Evolutionary conservation across 139 green algal genomes (phyloP), one percentile per base, ranked within the genome.

Genomic region (Chlamydomonas sp.): DNA sequence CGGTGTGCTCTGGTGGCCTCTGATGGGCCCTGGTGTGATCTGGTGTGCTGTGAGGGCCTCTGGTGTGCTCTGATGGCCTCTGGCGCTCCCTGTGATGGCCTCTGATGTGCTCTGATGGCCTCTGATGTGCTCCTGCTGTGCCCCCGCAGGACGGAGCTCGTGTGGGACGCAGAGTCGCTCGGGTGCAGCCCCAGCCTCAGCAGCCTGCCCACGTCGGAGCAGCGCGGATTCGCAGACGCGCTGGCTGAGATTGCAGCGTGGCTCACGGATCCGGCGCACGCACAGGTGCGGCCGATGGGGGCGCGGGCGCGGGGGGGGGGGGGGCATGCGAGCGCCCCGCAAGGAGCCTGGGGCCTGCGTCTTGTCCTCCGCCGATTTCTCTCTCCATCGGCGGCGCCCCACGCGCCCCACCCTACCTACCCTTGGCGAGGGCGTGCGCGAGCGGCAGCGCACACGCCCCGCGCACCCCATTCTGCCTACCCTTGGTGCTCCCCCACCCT

Each of bases 101-200:
- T n/a, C n/a, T n/a, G n/a, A n/a, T n/a, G n/a, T n/a, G n/a, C n/a
- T n/a, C n/a, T n/a, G n/a, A n/a, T n/a, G n/a, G n/a, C n/a, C n/a
- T n/a, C n/a, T n/a, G n/a, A n/a, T n/a, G n/a, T n/a, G n/a, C n/a
- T n/a, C n/a, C n/a, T n/a, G n/a, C n/a, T n/a, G n/a, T n/a, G n/a
- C n/a, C n/a, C n/a, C n/a, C n/a, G n/a, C n/a, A n/a, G 79, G 47
- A 60, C 54, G 48, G 47, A 67, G 10, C 75, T 90, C 28, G 48
- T 59, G 16, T 92, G 88, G 88, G 88, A 93, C 81, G 82, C 81
- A 16, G 88, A 92, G 69, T 90, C 84, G 5, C 58, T 93, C n/a
- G 88, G 88, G 10, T 93, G 88, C 59, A 50, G 75, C 33, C 88
- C 88, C 48, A 84, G 70, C 37, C 70, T 91, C 29, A 85, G 72